These are phyloP conservation scores for Pythium insidiosum DNA, from an alignment of 352 stramenopile genomes.

Conservation along the genomic window DNA sequence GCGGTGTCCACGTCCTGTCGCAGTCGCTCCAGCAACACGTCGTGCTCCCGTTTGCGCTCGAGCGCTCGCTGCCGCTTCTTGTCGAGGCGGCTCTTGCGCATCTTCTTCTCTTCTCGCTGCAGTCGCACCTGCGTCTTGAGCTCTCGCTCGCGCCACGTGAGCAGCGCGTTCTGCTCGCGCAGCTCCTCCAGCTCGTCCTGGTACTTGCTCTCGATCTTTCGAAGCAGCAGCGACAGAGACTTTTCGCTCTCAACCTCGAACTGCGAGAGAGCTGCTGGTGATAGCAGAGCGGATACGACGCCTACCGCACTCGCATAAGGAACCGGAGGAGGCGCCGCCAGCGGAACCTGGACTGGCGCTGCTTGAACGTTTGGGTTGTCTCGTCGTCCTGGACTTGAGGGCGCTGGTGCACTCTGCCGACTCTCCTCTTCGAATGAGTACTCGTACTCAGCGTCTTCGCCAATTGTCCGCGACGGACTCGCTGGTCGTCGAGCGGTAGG, in stretches of 20 bases:
- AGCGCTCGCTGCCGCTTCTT: slow-evolving; percentile 64
- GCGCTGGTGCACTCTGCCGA: slow-evolving; percentile 1
- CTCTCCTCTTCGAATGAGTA: slow-evolving; percentile 79
- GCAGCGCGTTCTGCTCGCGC: slow-evolving; percentile 57
- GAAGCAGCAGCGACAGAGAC: slow-evolving; percentile 63
- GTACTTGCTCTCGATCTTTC: slow-evolving; percentile 74
- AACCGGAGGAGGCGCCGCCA: background rate
- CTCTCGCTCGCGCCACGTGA: slow-evolving; percentile 64
- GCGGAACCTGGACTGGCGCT: background rate
- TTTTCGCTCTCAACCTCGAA: slow-evolving; percentile 18
- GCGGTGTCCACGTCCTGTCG: slow-evolving; percentile 23
- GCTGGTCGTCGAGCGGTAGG: background rate
- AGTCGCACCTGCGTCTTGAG: slow-evolving; percentile 58
- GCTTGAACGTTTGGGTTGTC: too few relatives aligned
- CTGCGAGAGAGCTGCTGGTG: background rate
- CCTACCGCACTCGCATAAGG: too few relatives aligned
- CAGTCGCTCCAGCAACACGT: slow-evolving; percentile 33
- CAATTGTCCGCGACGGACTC: slow-evolving; percentile 5
- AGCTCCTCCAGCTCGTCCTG: slow-evolving; percentile 70
- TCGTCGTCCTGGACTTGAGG: too few relatives aligned
- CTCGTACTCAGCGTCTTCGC: slow-evolving; percentile 25
- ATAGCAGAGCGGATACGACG: too few relatives aligned
- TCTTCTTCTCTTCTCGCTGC: slow-evolving; percentile 46
- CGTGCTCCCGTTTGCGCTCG: slow-evolving; percentile 54
- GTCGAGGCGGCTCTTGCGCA: slow-evolving; percentile 58